Base-by-base conservation (phyloP, 2,329 filamentous ascomycete genomes). In the Berkeleyomyces rouxiae region DNA sequence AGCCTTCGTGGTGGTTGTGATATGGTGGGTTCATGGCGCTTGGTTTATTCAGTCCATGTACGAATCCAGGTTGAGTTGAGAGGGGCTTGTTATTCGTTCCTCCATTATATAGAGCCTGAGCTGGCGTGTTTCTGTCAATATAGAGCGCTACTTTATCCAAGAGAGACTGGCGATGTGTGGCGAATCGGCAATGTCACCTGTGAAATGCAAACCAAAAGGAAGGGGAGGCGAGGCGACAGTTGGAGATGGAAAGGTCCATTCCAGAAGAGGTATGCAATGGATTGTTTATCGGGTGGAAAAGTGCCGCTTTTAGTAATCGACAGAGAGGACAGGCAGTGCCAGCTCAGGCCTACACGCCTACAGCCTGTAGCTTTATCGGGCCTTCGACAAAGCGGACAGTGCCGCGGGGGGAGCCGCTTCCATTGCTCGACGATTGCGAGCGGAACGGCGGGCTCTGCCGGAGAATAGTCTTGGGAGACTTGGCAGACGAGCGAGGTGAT, bases 361-460 rank as follows among this genome's bases (percentile, higher is more conserved):
- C 60, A 64, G 61, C 60, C 63, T 62, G 61, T 47, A 64, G 33
- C 55, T 62, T 61, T 59, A 61, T 62, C 57, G 60, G 57, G 36
- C 55, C 40, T n/a, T 64, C 63, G 60, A 62, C 63, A 62, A 64
- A 64, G 63, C 61, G 63, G n/a, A 64, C 63, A 42, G 62, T 60
- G 42, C 59, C 57, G 63, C 63, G 63, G 42, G 63, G 63, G 23
- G 59, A 64, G 59, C 63, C 57, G 57, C 61, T 62, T 62, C 60
- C 60, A n/a, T 44, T 59, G 31, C 49, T 62, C 23, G 46, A n/a
- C 46, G 39, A 44, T 55, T 60, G 60, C 47, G 60, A 60, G 33
- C 61, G 57, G 16, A 49, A 46, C 55, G 63, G 60, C 57, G 63
- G 63, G 60, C 63, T 64, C 60, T 64, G 60, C 40, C 63, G 57